Conservation (phyloP, 1,139 yeast species). For the Lipomyces yarrowii region DNA sequence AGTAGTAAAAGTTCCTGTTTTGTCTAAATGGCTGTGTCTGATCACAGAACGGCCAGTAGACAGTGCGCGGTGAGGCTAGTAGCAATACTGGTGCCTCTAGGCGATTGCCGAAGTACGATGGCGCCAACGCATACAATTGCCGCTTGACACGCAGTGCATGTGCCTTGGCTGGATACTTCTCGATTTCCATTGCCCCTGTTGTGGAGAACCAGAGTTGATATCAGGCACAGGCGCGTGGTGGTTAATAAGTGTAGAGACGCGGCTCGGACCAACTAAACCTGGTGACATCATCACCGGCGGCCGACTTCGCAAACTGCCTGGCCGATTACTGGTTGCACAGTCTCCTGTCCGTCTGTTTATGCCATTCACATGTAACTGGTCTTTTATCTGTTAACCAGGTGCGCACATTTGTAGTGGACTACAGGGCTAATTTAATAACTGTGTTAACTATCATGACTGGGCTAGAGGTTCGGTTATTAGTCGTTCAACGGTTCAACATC, state of each 20-base stretch:
- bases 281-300: background rate
- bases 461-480: background rate
- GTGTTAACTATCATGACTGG: background rate
- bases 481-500: background rate
- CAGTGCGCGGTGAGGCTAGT: constrained; percentile 66
- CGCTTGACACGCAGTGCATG: constrained; percentile 60
- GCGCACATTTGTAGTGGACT: background rate
- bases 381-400: background rate
- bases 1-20: constrained; percentile 83
- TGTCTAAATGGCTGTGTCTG: constrained; percentile 80
- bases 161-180: constrained; percentile 72
- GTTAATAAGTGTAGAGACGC: too few relatives aligned
- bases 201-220: background rate
- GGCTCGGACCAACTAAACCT: too few relatives aligned
- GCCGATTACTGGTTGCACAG: background rate
- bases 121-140: constrained; percentile 45
- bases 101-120: constrained; percentile 32
- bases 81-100: constrained; percentile 33
- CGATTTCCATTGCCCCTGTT: constrained; percentile 33
- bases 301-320: background rate
- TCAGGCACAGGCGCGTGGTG: too few relatives aligned
- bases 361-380: background rate
- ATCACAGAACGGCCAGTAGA: constrained; percentile 76
- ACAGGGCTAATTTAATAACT: background rate
- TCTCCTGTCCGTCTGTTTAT: background rate